A percentile compares a stretch with the other conserved stretches of the same genome.
Conservation (phyloP, 2,329 filamentous ascomycete species). For the Aspergillus melleus region DNA sequence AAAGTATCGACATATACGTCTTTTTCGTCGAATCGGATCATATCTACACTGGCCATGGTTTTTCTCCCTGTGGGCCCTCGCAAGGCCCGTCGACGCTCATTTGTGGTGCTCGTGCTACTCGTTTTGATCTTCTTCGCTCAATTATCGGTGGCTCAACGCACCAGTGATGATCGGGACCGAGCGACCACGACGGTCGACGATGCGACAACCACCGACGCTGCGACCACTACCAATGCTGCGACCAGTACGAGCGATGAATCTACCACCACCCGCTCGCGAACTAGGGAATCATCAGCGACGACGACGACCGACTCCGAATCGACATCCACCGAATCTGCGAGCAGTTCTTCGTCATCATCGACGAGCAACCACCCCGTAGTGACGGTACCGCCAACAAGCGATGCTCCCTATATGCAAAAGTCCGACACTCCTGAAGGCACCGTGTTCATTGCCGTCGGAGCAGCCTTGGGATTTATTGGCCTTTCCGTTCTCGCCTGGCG, state of each 20-base stretch:
- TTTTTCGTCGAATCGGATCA: neutral
- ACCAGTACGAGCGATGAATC: constrained; percentile 6
- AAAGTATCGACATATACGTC: neutral
- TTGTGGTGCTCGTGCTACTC: constrained; percentile 21
- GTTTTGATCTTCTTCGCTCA: constrained; percentile 16
- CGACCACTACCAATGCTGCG: constrained; percentile 16
- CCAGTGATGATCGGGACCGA: neutral
- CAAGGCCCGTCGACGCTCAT: constrained; percentile 14
- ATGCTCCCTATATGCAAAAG: constrained; percentile 89
- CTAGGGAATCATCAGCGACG: constrained; percentile 21
- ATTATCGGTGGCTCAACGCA: constrained; percentile 17
- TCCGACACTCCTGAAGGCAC: constrained; percentile 86
- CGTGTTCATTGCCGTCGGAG: constrained; percentile 92
- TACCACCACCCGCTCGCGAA: constrained; percentile 17
- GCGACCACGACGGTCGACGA: constrained; percentile 14
- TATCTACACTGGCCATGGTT: constrained; percentile 13
- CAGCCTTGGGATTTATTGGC: constrained; percentile 79
- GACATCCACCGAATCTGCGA: constrained; percentile 25
- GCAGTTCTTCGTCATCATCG: constrained; percentile 12
- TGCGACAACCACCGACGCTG: constrained; percentile 17
- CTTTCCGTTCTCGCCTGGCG: constrained; percentile 86
- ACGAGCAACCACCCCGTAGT: constrained; percentile 66
- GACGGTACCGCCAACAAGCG: constrained; percentile 75
- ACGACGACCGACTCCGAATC: constrained; percentile 27
- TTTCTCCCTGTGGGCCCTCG: constrained; percentile 12